These are phyloP conservation scores for Tillandsia leiboldiana DNA, from an alignment of 176 grass and related monocot species.

Conservation along the genomic window DNA sequence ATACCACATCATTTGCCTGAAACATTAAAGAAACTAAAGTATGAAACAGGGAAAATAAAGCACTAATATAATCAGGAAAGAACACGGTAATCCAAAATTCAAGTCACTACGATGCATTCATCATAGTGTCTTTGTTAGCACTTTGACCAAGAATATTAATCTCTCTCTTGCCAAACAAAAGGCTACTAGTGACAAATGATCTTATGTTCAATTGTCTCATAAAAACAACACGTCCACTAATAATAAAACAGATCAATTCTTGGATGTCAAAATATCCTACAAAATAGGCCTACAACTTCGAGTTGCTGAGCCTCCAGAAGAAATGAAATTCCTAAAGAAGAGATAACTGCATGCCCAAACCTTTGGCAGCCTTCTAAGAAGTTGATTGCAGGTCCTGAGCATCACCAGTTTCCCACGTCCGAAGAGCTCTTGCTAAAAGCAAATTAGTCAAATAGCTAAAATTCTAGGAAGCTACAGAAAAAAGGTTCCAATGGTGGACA, in stretches of 20 bases:
- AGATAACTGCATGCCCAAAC: constrained; percentile 24
- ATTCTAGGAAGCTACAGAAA: not conserved
- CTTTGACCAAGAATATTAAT: too few species aligned
- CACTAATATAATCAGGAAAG: not conserved
- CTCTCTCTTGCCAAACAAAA: too few species aligned
- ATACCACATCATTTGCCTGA: constrained; percentile 94
- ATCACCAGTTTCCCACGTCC: constrained; percentile 94
- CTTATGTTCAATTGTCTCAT: too few species aligned
- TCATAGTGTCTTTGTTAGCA: too few species aligned
- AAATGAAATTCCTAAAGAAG: not conserved
- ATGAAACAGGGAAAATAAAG: not conserved
- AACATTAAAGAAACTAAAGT: constrained; percentile 10
- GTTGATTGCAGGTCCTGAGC: constrained; percentile 97
- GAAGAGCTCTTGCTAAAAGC: constrained; percentile 89
- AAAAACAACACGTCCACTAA: too few species aligned
- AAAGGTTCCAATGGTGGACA: not conserved
- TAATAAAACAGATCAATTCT: too few species aligned
- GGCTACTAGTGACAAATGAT: too few species aligned
- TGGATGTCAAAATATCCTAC: too few species aligned
- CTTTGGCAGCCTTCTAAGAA: constrained; percentile 94
- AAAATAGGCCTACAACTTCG: not conserved
- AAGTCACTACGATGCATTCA: too few species aligned
- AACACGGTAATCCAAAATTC: too few species aligned
- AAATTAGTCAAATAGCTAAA: constrained; percentile 11
- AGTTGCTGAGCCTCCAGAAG: not conserved